phyloP scores from a whole-genome alignment of 495 filamentous ascomycete genomes.

The Penicillium dipodomyicola region DNA sequence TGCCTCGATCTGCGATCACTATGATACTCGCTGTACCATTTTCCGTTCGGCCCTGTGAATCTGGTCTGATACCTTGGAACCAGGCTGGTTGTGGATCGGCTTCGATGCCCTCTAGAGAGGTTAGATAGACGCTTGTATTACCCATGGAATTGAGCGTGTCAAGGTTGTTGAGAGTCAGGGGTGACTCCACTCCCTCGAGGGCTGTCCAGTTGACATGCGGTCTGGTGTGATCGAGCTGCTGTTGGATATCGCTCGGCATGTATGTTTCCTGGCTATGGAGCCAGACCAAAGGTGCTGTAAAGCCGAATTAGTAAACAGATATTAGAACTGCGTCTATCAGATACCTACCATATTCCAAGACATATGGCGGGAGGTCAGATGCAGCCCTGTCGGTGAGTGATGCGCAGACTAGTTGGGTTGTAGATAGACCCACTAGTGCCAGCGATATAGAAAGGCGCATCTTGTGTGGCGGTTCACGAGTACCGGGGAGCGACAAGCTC shows the following conservation, averaged over 20 bases:
- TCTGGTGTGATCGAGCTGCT: slow-evolving; percentile 54
- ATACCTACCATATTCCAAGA: slow-evolving; percentile 27
- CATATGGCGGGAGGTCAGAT: slow-evolving; percentile 28
- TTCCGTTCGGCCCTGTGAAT: slow-evolving; percentile 46
- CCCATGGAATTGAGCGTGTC: slow-evolving; percentile 50
- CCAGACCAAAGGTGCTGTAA: slow-evolving; percentile 27
- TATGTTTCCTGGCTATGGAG: slow-evolving; percentile 59
- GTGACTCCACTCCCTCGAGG: slow-evolving; percentile 39
- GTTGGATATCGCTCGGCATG: slow-evolving; percentile 56
- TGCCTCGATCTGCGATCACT: slow-evolving; percentile 56
- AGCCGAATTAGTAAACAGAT: background rate
- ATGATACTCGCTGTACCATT: slow-evolving; percentile 49
- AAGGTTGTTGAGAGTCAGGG: slow-evolving; percentile 56
- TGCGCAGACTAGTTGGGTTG: slow-evolving; percentile 3
- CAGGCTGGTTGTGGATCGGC: slow-evolving; percentile 50
- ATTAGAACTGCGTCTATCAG: background rate
- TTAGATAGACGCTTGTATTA: slow-evolving; percentile 55
- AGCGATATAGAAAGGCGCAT: slow-evolving; percentile 18
- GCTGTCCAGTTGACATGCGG: slow-evolving; percentile 53
- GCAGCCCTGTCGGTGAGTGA: slow-evolving; percentile 2
- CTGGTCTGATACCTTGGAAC: slow-evolving; percentile 50
- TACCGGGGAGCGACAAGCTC: background rate
- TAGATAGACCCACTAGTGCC: slow-evolving; percentile 9
- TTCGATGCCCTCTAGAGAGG: slow-evolving; percentile 55
- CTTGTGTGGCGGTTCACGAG: background rate